Evolutionary conservation across 768 basidiomycete species (phyloP).

Genomic region (Pholiota conissans): DNA sequence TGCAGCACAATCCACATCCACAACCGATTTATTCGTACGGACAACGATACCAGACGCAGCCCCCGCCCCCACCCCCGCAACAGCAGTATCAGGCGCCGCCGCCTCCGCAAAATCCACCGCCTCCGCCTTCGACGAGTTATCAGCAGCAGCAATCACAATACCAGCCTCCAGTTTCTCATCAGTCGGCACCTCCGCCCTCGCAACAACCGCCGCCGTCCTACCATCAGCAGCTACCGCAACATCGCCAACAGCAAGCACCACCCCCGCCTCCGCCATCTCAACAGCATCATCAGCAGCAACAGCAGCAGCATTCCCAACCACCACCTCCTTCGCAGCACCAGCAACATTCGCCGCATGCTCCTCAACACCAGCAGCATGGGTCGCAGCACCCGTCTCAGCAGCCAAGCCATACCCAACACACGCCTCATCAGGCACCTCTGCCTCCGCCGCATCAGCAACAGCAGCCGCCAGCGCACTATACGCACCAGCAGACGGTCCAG

Average conservation of each 20-base stretch:
- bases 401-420: constrained; percentile 11
- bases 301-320: constrained; percentile 5
- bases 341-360: constrained; percentile 4
- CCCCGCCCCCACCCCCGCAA: constrained; percentile 2
- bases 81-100: constrained; percentile 10
- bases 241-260: constrained; percentile 12
- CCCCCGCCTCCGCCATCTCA: not conserved
- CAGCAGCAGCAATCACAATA: constrained; percentile 10
- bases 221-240: constrained; percentile 12
- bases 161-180: constrained; percentile 4
- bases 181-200: constrained; percentile 2
- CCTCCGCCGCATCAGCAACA: constrained; percentile 17
- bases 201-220: constrained; percentile 12
- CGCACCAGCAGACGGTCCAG: constrained; percentile 10
- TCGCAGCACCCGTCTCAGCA: constrained; percentile 5
- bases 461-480: constrained; percentile 36
- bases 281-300: constrained; percentile 9
- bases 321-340: constrained; percentile 12
- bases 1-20: constrained; percentile 24
- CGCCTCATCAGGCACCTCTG: constrained; percentile 9
- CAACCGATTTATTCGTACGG: constrained; percentile 16
- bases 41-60: constrained; percentile 3
- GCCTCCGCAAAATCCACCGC: not conserved
- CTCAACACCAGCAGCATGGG: not conserved
- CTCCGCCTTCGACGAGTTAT: constrained; percentile 2